Evolutionary conservation across 75 land plant genomes (phyloP).

Genomic region (Cupressus sempervirens): DNA sequence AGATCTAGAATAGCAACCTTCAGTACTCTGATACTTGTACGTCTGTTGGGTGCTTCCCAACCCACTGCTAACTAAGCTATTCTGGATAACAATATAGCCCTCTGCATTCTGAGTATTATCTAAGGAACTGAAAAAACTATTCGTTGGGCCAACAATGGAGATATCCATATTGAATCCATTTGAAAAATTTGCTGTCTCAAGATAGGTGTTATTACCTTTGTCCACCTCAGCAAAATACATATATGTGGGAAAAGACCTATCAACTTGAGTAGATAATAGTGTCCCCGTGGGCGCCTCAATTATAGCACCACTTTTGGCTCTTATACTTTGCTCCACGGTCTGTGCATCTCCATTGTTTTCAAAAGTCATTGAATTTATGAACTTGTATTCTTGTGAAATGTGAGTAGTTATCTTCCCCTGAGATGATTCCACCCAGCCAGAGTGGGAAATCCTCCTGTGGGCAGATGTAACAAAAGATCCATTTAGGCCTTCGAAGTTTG

Average conservation of each 20-base stretch:
- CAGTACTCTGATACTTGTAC: conserved; percentile 20
- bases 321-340: conserved; percentile 18
- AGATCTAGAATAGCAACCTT: conserved; percentile 26
- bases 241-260: conserved; percentile 7
- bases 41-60: conserved; percentile 22
- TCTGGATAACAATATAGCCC: conserved; percentile 15
- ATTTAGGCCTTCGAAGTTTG: conserved; percentile 20
- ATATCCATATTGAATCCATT: conserved; percentile 4
- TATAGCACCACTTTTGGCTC: conserved; percentile 12
- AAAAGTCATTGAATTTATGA: conserved; percentile 14
- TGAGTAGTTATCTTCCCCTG: conserved; percentile 34
- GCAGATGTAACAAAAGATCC: conserved; percentile 29
- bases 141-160: conserved; percentile 3
- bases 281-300: conserved; percentile 13
- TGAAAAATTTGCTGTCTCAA: conserved; percentile 7
- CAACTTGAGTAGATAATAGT: conserved; percentile 1
- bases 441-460: conserved; percentile 13
- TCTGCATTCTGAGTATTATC: conserved; percentile 2
- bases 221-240: conserved; percentile 8
- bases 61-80: conserved; percentile 18
- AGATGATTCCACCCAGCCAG: conserved; percentile 43
- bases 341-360: conserved; percentile 2
- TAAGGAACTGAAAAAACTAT: conserved; percentile 17
- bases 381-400: conserved; percentile 21
- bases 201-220: neutral